A percentile compares a stretch with the other conserved stretches of the same genome.
These are phyloP conservation scores for Raffaelea albimanens DNA, from an alignment of 2,329 filamentous ascomycete genomes.

Conservation along the genomic window DNA sequence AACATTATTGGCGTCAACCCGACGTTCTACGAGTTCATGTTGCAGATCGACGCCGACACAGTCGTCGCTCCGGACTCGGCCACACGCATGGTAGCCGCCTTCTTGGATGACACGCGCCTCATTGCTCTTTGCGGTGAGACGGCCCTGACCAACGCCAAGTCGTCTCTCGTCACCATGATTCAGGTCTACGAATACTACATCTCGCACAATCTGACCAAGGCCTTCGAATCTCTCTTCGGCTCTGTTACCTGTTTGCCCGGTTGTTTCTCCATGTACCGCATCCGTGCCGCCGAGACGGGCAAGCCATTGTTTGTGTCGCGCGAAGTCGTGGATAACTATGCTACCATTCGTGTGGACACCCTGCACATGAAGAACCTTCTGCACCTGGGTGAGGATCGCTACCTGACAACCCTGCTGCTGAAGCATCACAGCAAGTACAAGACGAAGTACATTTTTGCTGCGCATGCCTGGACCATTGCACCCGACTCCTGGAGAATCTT, in stretches of 20 bases:
- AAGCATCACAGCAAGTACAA: slow-evolving; percentile 92
- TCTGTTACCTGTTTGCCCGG: slow-evolving; percentile 95
- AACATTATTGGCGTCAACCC: slow-evolving; percentile 99
- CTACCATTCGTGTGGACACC: slow-evolving; percentile 92
- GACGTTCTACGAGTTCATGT: slow-evolving; percentile 92
- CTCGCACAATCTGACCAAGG: slow-evolving; percentile 91
- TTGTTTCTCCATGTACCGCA: slow-evolving; percentile 99
- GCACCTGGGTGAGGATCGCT: slow-evolving; percentile 95
- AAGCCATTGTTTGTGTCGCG: slow-evolving; percentile 95
- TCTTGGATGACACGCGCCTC: slow-evolving; percentile 85
- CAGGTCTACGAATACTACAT: slow-evolving; percentile 99
- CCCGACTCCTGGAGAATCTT: slow-evolving; percentile 92
- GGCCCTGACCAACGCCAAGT: slow-evolving; percentile 82
- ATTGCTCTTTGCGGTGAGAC: slow-evolving; percentile 95
- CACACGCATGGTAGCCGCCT: slow-evolving; percentile 83
- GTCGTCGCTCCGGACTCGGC: slow-evolving; percentile 83
- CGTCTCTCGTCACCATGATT: slow-evolving; percentile 95
- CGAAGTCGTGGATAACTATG: slow-evolving; percentile 79
- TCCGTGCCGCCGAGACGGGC: slow-evolving; percentile 85
- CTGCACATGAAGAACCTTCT: slow-evolving; percentile 98
- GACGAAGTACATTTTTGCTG: slow-evolving; percentile 91
- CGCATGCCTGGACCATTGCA: slow-evolving; percentile 94
- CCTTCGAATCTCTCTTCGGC: slow-evolving; percentile 95
- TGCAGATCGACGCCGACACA: slow-evolving; percentile 96
- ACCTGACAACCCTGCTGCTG: slow-evolving; percentile 85